Conservation (phyloP, 2,329 filamentous ascomycete genomes). For the Diplodia scrobiculata region DNA sequence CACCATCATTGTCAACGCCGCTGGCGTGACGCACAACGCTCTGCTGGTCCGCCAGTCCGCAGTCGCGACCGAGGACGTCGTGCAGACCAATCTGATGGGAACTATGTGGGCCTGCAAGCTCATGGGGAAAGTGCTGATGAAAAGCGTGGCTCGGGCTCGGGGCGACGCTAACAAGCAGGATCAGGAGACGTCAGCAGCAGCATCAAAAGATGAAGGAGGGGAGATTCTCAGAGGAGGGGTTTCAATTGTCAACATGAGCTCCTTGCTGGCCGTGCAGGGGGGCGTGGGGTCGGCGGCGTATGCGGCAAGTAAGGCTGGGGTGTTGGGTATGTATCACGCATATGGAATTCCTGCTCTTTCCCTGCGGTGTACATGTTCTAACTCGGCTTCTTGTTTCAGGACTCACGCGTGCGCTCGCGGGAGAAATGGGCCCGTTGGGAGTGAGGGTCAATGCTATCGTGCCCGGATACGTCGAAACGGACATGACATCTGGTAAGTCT, state of each 20-base stretch:
- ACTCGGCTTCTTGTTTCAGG: constrained; percentile 47
- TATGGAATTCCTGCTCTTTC: constrained; percentile 26
- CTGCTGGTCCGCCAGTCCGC: constrained; percentile 61
- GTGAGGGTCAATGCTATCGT: constrained; percentile 79
- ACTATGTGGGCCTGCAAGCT: constrained; percentile 64
- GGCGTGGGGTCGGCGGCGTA: constrained; percentile 73
- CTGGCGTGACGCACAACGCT: constrained; percentile 68
- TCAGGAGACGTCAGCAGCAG: not conserved
- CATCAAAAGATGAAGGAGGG: not conserved
- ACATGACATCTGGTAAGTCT: constrained; percentile 71
- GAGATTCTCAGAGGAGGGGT: not conserved
- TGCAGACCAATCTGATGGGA: constrained; percentile 70
- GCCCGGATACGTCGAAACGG: constrained; percentile 79
- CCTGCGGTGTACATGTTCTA: not conserved
- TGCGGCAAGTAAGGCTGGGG: constrained; percentile 76
- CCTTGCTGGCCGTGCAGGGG: constrained; percentile 69
- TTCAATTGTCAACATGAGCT: constrained; percentile 79
- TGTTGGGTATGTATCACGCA: constrained; percentile 59
- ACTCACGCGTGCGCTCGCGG: constrained; percentile 67
- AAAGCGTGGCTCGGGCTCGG: not conserved
- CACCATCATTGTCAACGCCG: constrained; percentile 73
- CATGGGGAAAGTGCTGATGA: not conserved
- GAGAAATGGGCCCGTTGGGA: constrained; percentile 61
- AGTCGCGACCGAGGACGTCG: constrained; percentile 57
- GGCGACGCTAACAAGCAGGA: not conserved